Base-by-base conservation (phyloP, 1,139 yeast species). In the Arxiozyma bovina region DNA sequence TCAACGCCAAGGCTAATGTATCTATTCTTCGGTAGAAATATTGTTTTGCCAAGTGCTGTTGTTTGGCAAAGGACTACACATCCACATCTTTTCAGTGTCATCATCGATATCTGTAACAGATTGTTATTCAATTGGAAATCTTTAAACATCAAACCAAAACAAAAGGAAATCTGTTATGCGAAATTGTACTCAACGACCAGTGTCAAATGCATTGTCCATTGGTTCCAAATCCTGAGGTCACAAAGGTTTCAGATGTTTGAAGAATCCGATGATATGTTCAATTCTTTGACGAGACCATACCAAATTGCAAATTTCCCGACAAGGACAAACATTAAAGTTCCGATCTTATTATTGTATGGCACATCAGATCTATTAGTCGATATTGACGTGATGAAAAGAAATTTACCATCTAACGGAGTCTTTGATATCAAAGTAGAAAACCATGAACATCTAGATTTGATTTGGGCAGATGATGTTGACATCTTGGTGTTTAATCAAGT, bases 211-310 rank as follows among this genome's bases (percentile, higher is more conserved):
- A 93, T 89, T 50, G 97, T 90, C 42, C 98, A 91, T 71, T 91
- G 98, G 98, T 91, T 91, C 68, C 98, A 91, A 71, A 89, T 91
- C 55, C 86, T 91, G 59, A 76, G 87, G 49, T 77, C 87, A n/a
- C 82, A 81, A 47, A 80, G 81, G 53, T 90, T 91, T 68, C 96
- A 89, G 69, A 85, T 91, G 96, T 91, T 83, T 70, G 91, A 85
- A 63, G 96, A 88, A 57, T 69, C 70, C 11, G 68, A 67, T 41
- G 66, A 71, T 57, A 53, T 74, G 61, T 58, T 70, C 50, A 69
- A 68, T 51, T 63, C 73, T 3, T 60, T 70, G 38, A 70, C 78
- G 22, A 70, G 76, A 42, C 80, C 82, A 27, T 78, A 80, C 59
- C 78, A 58, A 46, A 57, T 65, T 45, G 63, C 69, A 11, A 60